Evolutionary conservation across 1,139 yeast genomes (phyloP).

Genomic region (Suhomyces maxii): DNA sequence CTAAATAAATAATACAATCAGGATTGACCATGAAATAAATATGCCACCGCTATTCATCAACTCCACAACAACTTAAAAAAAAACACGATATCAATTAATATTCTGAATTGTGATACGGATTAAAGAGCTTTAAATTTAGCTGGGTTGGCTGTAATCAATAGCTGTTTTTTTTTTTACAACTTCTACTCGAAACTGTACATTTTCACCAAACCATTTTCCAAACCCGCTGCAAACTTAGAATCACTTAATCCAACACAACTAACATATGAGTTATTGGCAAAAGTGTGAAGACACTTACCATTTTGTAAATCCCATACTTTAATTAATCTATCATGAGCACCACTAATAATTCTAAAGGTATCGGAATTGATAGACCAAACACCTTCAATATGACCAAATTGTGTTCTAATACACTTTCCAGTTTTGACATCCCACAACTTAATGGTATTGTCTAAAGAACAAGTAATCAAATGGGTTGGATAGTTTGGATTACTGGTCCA

Average conservation of each 20-base stretch:
- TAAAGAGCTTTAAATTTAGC: no score
- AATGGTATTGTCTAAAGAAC: slow-evolving; percentile 90
- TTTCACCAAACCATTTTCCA: slow-evolving; percentile 81
- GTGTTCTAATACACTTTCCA: slow-evolving; percentile 87
- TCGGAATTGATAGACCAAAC: slow-evolving; percentile 97
- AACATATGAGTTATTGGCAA: slow-evolving; percentile 73
- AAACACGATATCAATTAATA: no score
- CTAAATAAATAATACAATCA: neutral
- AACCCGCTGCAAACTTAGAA: slow-evolving; percentile 85
- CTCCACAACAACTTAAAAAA: no score
- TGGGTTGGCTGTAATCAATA: no score
- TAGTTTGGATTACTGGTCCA: slow-evolving; percentile 32
- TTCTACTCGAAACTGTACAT: slow-evolving; percentile 71
- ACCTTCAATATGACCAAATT: slow-evolving; percentile 96
- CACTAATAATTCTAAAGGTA: slow-evolving; percentile 88
- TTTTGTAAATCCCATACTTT: slow-evolving; percentile 96
- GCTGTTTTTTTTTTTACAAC: no score
- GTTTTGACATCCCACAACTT: slow-evolving; percentile 88
- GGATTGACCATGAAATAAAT: neutral
- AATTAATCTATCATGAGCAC: slow-evolving; percentile 86
- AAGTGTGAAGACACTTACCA: slow-evolving; percentile 92
- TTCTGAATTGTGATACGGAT: no score
- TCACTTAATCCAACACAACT: slow-evolving; percentile 89
- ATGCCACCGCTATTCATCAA: neutral
- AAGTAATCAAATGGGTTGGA: slow-evolving; percentile 84